Evolutionary conservation across 73 alveolate species (phyloP).

Genomic region (Diophrys appendiculata): DNA sequence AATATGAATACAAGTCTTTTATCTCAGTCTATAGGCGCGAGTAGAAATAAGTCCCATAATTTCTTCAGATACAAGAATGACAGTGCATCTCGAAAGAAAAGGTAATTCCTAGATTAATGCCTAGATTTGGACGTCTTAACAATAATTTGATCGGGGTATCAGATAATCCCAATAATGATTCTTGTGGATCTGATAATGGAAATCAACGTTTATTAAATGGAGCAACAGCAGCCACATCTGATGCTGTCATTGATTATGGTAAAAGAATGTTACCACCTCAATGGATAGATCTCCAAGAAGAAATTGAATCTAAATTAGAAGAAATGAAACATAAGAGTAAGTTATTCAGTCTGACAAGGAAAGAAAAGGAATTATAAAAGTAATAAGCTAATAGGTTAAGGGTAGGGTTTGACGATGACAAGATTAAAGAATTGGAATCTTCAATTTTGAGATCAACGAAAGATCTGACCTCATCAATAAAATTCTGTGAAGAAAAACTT

Average conservation of each 20-base stretch:
- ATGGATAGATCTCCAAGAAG: conserved; percentile 19
- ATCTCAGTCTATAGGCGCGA: neutral
- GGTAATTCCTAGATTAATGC: too few relatives aligned
- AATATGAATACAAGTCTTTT: neutral
- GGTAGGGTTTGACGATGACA: neutral
- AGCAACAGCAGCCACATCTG: neutral
- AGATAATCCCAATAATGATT: neutral
- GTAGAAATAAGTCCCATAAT: neutral
- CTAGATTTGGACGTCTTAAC: neutral
- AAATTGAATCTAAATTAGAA: conserved; percentile 1
- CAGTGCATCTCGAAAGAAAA: neutral
- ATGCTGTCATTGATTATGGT: neutral
- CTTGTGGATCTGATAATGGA: neutral
- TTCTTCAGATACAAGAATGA: neutral
- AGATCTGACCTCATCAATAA: neutral
- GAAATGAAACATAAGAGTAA: conserved; percentile 15
- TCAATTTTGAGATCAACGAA: neutral
- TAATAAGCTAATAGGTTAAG: neutral
- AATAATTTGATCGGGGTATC: neutral
- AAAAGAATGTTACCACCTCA: conserved; percentile 7
- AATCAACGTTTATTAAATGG: neutral
- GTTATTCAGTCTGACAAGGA: too few relatives aligned
- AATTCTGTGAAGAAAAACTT: neutral
- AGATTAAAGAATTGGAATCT: neutral
- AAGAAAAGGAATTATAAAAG: conserved; percentile 1